A percentile compares a stretch with the other conserved stretches of the same genome.
Conservation (phyloP, 2,329 filamentous ascomycete genomes). For the Claviceps maximensis region DNA sequence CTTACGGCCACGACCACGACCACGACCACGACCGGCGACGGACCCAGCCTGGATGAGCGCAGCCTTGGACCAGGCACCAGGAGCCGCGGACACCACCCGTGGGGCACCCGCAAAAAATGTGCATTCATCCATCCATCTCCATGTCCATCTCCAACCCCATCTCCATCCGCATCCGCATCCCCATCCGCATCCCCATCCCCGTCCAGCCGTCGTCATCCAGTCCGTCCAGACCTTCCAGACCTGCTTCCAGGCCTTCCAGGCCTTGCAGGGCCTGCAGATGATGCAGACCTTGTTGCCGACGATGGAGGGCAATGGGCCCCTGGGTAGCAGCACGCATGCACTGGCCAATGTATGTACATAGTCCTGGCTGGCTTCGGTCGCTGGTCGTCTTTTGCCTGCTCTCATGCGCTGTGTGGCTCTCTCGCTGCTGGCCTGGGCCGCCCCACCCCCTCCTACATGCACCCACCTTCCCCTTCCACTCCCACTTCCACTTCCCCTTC, state of each 20-base stretch:
- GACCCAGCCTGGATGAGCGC: background rate
- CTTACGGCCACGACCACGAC: too few species aligned
- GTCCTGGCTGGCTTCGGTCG: background rate
- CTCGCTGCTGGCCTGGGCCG: background rate
- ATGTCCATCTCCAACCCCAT: background rate
- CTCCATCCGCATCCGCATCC: background rate
- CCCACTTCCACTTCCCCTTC: background rate
- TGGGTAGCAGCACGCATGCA: background rate
- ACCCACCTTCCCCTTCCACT: too few species aligned
- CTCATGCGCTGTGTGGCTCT: background rate
- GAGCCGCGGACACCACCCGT: background rate
- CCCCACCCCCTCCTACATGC: background rate
- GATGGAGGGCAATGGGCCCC: background rate
- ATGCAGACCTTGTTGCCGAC: background rate
- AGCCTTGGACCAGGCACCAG: background rate
- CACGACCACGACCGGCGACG: background rate
- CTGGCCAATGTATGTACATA: background rate
- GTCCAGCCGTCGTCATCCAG: background rate
- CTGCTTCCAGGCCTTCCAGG: background rate
- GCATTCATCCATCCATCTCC: background rate
- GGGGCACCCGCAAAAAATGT: background rate
- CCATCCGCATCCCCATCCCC: background rate
- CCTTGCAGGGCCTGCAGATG: background rate
- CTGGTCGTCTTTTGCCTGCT: background rate
- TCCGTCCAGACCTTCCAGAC: background rate